phyloP scores from a whole-genome alignment of 2,329 filamentous ascomycete genomes.

The Arthrinium phaeospermum region DNA sequence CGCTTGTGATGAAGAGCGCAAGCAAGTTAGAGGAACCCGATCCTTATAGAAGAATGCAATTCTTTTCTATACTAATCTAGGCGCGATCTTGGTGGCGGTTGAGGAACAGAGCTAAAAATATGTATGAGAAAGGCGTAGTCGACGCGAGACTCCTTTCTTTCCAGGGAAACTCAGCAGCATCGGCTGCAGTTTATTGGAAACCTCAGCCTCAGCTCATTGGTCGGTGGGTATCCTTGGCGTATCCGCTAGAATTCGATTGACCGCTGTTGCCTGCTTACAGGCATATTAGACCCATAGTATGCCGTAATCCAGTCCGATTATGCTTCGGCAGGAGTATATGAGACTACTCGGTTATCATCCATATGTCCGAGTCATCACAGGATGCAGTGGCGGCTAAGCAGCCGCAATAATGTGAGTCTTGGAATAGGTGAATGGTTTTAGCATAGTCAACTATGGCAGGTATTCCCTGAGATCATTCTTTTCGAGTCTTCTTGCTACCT shows the following conservation, averaged over 20 bases:
- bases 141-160: conserved; percentile 15
- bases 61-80: neutral
- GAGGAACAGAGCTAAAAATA: neutral
- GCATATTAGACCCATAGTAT: neutral
- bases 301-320: neutral
- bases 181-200: conserved; percentile 6
- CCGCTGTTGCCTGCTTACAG: neutral
- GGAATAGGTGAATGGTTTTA: neutral
- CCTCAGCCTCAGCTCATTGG: conserved; percentile 10
- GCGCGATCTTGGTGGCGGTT: neutral
- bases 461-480: neutral
- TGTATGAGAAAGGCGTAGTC: neutral
- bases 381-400: neutral
- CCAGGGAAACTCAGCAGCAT: conserved; percentile 10
- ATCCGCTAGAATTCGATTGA: conserved; percentile 14
- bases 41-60: neutral
- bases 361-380: neutral
- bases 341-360: neutral
- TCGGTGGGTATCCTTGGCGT: neutral
- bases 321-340: neutral
- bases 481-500: too few species aligned
- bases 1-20: conserved; percentile 3
- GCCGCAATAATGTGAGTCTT: neutral
- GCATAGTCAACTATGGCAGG: neutral
- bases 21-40: neutral